Evolutionary conservation across 164 flowering plant genomes (phyloP).

Genomic region (Echeveria elegans): DNA sequence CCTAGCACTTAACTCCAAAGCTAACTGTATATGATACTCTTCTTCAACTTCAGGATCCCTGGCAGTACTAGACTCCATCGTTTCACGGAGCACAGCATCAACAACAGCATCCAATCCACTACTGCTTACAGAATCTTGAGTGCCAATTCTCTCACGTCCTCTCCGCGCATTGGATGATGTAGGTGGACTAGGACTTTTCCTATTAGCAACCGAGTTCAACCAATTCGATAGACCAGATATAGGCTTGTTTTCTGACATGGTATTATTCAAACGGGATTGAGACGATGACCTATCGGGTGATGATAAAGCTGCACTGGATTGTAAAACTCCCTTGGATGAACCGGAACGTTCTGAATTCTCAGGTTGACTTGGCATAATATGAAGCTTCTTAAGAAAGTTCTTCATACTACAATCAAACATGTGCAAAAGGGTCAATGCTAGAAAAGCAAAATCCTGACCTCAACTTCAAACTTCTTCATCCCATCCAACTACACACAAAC

Average conservation of each 20-base stretch:
- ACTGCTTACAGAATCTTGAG: conserved; percentile 30
- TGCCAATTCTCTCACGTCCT: conserved; percentile 32
- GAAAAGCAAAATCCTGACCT: conserved; percentile 27
- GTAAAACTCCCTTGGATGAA: conserved; percentile 39
- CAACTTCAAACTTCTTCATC: conserved; percentile 34
- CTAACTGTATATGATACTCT: conserved; percentile 91
- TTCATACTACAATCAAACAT: conserved; percentile 36
- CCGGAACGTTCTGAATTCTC: conserved; percentile 48
- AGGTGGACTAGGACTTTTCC: conserved; percentile 46
- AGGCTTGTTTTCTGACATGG: conserved; percentile 46
- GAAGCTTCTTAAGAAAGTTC: conserved; percentile 80
- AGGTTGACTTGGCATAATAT: conserved; percentile 57
- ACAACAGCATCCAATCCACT: conserved; percentile 31
- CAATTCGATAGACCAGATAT: conserved; percentile 58
- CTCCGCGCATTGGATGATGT: conserved; percentile 38
- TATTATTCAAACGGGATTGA: conserved; percentile 30
- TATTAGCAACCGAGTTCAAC: conserved; percentile 63
- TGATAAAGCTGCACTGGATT: conserved; percentile 27
- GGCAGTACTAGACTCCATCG: conserved; percentile 39
- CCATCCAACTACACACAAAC: conserved; percentile 30
- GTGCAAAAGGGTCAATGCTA: conserved; percentile 22
- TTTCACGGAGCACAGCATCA: conserved; percentile 40
- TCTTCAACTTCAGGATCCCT: conserved; percentile 82
- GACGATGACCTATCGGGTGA: conserved; percentile 30
- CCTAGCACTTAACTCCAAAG: conserved; percentile 87